Evolutionary conservation across 257 asterid species (phyloP).

Genomic region (Cynanchum wilfordii): DNA sequence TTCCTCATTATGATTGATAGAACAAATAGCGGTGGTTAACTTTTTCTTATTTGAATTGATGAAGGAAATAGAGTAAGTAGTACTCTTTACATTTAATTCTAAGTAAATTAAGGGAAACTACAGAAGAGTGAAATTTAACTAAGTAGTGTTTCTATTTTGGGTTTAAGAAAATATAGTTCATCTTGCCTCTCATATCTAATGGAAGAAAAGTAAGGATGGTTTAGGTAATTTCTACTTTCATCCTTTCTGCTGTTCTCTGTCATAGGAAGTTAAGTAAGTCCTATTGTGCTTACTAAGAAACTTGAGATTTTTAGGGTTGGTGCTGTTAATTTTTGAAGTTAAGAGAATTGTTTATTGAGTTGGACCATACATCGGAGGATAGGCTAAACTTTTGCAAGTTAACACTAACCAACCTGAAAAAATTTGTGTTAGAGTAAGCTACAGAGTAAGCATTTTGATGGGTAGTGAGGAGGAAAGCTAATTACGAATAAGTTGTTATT

Average conservation of each 20-base stretch:
- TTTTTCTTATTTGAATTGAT: not conserved
- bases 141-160: not conserved
- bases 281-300: not conserved
- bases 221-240: not conserved
- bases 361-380: too few relatives aligned
- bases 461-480: too few relatives aligned
- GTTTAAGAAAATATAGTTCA: not conserved
- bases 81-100: not conserved
- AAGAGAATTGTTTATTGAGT: not conserved
- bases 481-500: too few relatives aligned
- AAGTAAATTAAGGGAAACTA: not conserved
- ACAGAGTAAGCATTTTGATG: too few relatives aligned
- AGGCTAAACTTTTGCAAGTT: too few relatives aligned
- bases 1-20: not conserved
- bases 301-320: not conserved
- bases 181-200: not conserved
- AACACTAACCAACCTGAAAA: too few relatives aligned
- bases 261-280: not conserved
- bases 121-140: not conserved
- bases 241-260: not conserved
- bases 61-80: not conserved
- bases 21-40: not conserved
- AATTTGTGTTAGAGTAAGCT: too few relatives aligned
- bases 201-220: not conserved
- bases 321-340: not conserved